Evolutionary conservation across 306 rosid species (phyloP).

Genomic region (Abrus pulchellus): DNA sequence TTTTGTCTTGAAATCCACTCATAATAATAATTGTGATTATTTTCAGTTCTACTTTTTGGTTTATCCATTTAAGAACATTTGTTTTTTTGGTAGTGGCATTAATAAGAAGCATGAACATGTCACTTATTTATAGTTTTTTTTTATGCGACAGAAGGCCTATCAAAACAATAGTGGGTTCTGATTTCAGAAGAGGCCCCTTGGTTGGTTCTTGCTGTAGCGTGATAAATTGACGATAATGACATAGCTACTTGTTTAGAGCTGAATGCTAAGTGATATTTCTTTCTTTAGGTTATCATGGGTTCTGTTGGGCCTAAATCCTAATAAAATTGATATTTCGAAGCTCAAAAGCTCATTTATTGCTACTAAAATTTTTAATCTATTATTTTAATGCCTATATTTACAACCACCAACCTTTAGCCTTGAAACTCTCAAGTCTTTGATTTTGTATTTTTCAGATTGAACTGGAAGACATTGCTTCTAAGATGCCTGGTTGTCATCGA

Average conservation of each 20-base stretch:
- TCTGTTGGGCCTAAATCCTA: neutral
- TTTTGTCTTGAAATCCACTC: constrained; percentile 37
- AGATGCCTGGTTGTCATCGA: constrained; percentile 96
- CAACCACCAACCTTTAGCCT: constrained; percentile 1
- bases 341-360: neutral
- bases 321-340: neutral
- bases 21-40: constrained; percentile 11
- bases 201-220: constrained; percentile 6
- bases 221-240: constrained; percentile 17
- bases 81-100: constrained; percentile 9
- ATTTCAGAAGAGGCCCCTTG: neutral
- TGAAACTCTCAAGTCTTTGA: constrained; percentile 41
- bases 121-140: neutral
- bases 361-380: constrained; percentile 11
- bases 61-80: constrained; percentile 22
- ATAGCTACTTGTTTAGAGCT: neutral
- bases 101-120: constrained; percentile 8
- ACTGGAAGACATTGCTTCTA: constrained; percentile 72
- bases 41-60: neutral
- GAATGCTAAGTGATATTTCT: constrained; percentile 22
- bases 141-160: constrained; percentile 2
- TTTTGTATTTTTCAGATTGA: constrained; percentile 69
- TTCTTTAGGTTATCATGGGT: neutral
- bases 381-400: constrained; percentile 15
- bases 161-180: constrained; percentile 23